Percentiles rank a stretch among this genome's conserved stretches.
phyloP scores from a whole-genome alignment of 352 stramenopile species.

The Globisporangium uncinulatum region DNA sequence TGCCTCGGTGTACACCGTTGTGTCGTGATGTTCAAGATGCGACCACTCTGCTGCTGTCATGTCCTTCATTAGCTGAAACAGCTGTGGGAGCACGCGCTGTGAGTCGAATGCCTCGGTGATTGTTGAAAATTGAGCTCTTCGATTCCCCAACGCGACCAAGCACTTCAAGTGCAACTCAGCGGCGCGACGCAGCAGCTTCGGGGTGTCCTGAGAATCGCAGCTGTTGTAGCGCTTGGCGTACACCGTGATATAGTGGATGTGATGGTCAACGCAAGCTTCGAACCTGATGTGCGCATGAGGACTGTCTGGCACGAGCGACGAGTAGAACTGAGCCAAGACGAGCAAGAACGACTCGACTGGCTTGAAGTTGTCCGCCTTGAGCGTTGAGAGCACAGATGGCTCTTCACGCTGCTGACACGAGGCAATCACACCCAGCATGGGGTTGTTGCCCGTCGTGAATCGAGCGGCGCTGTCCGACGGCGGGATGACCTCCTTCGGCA shows the following conservation, averaged over 20 bases:
- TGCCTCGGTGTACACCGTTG: background rate
- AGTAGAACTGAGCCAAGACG: slow-evolving; percentile 26
- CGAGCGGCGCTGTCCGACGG: background rate
- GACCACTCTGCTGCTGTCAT: background rate
- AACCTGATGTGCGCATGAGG: slow-evolving; percentile 15
- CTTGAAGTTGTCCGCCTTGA: slow-evolving; percentile 9
- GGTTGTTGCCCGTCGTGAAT: background rate
- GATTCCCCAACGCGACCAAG: slow-evolving; percentile 28
- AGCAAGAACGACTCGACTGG: slow-evolving; percentile 22
- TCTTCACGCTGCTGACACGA: slow-evolving; percentile 2
- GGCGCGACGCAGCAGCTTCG: slow-evolving; percentile 11
- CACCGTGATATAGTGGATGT: slow-evolving; percentile 21
- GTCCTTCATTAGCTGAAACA: slow-evolving; percentile 17
- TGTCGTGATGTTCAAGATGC: no score
- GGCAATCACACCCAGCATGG: background rate
- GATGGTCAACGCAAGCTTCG: slow-evolving; percentile 19
- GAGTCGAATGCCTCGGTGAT: slow-evolving; percentile 28
- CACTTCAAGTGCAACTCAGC: slow-evolving; percentile 33
- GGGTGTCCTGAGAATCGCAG: slow-evolving; percentile 15
- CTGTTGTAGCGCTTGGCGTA: slow-evolving; percentile 18
- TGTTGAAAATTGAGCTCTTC: slow-evolving; percentile 16
- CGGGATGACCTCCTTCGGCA: slow-evolving; percentile 5
- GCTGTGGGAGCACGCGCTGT: slow-evolving; percentile 13
- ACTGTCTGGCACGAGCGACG: slow-evolving; percentile 15
- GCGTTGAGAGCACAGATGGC: background rate